Base-by-base conservation (phyloP, 1,284 basidiomycete species). In the Puccinia triticina region DNA sequence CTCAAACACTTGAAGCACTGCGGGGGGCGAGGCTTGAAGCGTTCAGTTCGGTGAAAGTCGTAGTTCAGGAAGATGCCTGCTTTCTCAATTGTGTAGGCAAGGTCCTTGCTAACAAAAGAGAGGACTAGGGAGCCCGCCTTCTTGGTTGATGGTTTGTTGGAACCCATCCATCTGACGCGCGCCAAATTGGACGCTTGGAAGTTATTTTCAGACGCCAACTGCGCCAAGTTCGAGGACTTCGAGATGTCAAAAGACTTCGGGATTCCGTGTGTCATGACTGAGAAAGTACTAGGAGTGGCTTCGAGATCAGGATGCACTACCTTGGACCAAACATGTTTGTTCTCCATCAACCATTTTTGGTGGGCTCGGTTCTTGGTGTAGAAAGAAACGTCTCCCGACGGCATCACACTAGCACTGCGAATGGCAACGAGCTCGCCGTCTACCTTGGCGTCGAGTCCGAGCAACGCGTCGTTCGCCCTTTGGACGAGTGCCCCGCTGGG, bases 41-140 rank as follows among this genome's bases (percentile, higher is more conserved):
- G 46, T 18, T 37, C 43, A 11, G 37, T 48, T 26, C 21, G n/a
- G 40, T 61, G 57, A 18, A 26, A 61, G 37, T 61, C 55, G 29
- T 66, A 77, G 18, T 77, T 40, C 48, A 77, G 32, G 61, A 46
- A 77, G 16, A 66, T 12, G 23, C 76, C 76, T 4, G 34, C 37
- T 18, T 61, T 34, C 57, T 57, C 34, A 57, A 76, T 59, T 16
- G 11, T 18, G 40, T 23, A 21, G 11, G 74, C 74, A 3, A 61
- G n/a, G 2, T 57, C 50, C 40, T 76, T 76, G 29, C 61, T 64
- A 3, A n/a, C n/a, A n/a, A 64, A 64, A 14, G 26, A 64, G 12
- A 64, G 34, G 18, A 64, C 50, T 4, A 53, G 50, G 8, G 23
- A 53, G 4, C 50, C 50, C n/a, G 59, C 26, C 12, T 64, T 64